These are phyloP conservation scores for Suhomyces choctaworum DNA, from an alignment of 1,139 yeast species.

Conservation along the genomic window DNA sequence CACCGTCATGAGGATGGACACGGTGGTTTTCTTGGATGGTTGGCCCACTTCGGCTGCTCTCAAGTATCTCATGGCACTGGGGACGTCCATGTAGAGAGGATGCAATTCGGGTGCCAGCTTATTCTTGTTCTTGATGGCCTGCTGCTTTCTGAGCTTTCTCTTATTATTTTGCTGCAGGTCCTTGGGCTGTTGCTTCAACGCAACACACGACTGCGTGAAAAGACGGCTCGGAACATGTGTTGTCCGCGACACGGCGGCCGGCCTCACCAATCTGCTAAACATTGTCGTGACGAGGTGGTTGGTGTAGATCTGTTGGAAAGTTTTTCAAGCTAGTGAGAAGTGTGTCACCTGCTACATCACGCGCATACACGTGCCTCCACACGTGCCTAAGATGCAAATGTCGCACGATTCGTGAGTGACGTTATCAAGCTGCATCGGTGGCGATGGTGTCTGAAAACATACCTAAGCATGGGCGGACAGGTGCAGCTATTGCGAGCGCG, in stretches of 20 bases:
- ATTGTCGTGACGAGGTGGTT: background rate
- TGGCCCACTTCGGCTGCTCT: slow-evolving; percentile 92
- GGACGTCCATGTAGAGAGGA: slow-evolving; percentile 71
- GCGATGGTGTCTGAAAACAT: no score
- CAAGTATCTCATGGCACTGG: slow-evolving; percentile 72
- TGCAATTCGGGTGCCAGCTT: slow-evolving; percentile 50
- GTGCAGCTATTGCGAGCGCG: no score
- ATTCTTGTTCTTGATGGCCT: slow-evolving; percentile 36
- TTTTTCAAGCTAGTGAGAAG: no score
- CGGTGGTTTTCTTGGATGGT: slow-evolving; percentile 64
- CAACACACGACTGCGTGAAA: slow-evolving; percentile 11
- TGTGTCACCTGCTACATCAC: no score
- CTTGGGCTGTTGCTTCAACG: slow-evolving; percentile 12
- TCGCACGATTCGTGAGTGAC: no score
- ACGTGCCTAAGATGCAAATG: no score
- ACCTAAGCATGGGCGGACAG: no score
- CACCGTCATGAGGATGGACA: slow-evolving; percentile 65
- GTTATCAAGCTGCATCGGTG: no score
- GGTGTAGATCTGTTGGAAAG: background rate
- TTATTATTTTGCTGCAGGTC: slow-evolving; percentile 20
- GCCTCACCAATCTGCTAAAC: slow-evolving; percentile 9
- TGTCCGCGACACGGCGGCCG: slow-evolving; percentile 4
- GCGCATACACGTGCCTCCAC: no score
- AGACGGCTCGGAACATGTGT: slow-evolving; percentile 9
- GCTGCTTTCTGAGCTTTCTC: slow-evolving; percentile 32